These are phyloP conservation scores for Porogramme epimiltina DNA, from an alignment of 1,284 basidiomycete species.

Conservation along the genomic window DNA sequence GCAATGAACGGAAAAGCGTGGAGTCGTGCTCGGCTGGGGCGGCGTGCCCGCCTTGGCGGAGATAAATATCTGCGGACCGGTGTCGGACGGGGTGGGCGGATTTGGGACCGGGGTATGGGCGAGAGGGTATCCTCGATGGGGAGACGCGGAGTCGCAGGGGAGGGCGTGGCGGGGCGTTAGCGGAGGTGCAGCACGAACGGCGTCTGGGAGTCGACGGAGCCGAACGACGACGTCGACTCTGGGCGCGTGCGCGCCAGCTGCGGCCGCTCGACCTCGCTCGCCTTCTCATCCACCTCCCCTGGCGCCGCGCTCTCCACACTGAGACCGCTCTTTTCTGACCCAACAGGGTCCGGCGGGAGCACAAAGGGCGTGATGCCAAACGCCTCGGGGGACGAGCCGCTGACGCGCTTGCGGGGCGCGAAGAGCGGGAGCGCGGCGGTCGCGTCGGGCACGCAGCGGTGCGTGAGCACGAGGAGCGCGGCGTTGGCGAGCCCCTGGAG, in stretches of 20 bases:
- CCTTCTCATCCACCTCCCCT: background rate
- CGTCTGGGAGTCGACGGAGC: constrained; percentile 18
- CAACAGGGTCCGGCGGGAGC: constrained; percentile 13
- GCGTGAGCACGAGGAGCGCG: constrained; percentile 32
- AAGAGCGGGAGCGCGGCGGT: constrained; percentile 29
- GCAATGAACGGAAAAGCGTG: no score
- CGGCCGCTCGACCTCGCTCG: background rate
- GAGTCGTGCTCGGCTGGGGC: no score
- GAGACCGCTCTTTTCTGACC: background rate
- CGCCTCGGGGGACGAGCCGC: constrained; percentile 25
- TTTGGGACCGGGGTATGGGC: no score
- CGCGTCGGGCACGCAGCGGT: constrained; percentile 31
- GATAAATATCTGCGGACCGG: no score
- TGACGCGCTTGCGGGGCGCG: constrained; percentile 29
- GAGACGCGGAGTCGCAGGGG: background rate
- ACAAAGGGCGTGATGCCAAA: constrained; percentile 37
- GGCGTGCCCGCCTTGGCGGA: no score
- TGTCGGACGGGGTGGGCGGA: no score
- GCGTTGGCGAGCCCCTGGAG: constrained; percentile 39
- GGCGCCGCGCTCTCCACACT: background rate
- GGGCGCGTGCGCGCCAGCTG: constrained; percentile 5
- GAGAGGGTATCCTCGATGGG: no score
- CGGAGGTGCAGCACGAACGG: constrained; percentile 12
- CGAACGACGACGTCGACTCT: constrained; percentile 5
- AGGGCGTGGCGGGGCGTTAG: background rate